Evolutionary conservation across 352 stramenopile species (phyloP).

Genomic region (Nothophytophthora sp.): DNA sequence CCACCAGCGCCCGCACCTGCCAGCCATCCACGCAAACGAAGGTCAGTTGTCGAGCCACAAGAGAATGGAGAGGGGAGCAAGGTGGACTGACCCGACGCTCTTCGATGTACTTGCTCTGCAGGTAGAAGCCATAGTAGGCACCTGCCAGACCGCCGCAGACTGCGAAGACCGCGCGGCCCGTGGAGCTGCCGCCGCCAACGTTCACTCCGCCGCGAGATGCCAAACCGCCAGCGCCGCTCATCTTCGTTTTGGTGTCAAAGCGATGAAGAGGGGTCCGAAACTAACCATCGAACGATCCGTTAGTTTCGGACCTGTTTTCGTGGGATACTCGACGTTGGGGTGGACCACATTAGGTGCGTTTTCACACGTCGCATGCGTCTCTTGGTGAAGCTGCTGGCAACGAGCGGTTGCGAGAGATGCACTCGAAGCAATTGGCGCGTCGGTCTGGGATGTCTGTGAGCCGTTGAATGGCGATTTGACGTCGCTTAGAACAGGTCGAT

Average conservation of each 20-base stretch:
- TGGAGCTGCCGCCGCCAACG: constrained; percentile 72
- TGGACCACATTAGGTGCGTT: background rate
- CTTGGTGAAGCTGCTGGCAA: background rate
- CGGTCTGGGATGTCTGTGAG: constrained; percentile 6
- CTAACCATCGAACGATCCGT: too few species aligned
- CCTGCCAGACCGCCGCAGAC: constrained; percentile 66
- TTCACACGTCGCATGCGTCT: background rate
- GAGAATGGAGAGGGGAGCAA: background rate
- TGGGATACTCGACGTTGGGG: too few species aligned
- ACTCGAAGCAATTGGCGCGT: constrained; percentile 1
- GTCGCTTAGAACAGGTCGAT: background rate
- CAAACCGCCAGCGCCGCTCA: constrained; percentile 17
- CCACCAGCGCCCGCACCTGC: constrained; percentile 60
- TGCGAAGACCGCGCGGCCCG: constrained; percentile 64
- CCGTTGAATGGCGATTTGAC: constrained; percentile 17
- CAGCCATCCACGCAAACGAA: background rate
- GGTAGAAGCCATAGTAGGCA: constrained; percentile 80
- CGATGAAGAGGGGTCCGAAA: too few species aligned
- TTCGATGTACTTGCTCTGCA: constrained; percentile 86
- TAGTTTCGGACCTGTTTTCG: too few species aligned
- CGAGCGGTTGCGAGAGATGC: constrained; percentile 16
- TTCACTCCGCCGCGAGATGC: constrained; percentile 45
- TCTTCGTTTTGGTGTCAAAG: constrained; percentile 1
- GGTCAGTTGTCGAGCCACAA: background rate
- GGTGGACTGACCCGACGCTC: constrained; percentile 54